phyloP scores from a whole-genome alignment of 1,284 basidiomycete species.

The Meira miltonrushii region DNA sequence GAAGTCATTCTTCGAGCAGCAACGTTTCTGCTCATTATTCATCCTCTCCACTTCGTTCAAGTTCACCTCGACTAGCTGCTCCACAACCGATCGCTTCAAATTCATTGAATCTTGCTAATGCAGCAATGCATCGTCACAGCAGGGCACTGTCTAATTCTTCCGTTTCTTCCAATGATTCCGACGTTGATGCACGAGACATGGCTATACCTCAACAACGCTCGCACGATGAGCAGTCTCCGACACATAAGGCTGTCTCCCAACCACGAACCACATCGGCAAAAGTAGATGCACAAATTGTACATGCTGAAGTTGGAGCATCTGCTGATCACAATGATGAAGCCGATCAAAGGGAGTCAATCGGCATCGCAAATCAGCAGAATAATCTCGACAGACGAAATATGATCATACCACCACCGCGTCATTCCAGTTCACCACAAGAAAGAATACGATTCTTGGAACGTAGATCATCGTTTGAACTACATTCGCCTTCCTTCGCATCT shows the following conservation, averaged over 20 bases:
- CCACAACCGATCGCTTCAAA: constrained; percentile 6
- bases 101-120: neutral
- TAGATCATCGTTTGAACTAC: neutral
- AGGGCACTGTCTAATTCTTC: neutral
- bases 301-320: neutral
- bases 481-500: neutral
- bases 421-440: too few relatives aligned
- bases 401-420: too few relatives aligned
- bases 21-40: neutral
- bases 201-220: neutral
- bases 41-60: too few relatives aligned
- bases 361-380: too few relatives aligned
- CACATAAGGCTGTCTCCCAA: neutral
- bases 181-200: neutral
- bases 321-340: too few relatives aligned
- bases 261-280: neutral
- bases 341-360: too few relatives aligned
- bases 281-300: neutral
- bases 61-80: neutral
- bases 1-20: neutral
- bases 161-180: neutral
- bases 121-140: neutral
- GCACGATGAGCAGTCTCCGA: neutral
- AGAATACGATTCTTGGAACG: neutral
- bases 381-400: too few relatives aligned